Conservation (phyloP, 495 filamentous ascomycete species). For the Copromyces sp. region DNA sequence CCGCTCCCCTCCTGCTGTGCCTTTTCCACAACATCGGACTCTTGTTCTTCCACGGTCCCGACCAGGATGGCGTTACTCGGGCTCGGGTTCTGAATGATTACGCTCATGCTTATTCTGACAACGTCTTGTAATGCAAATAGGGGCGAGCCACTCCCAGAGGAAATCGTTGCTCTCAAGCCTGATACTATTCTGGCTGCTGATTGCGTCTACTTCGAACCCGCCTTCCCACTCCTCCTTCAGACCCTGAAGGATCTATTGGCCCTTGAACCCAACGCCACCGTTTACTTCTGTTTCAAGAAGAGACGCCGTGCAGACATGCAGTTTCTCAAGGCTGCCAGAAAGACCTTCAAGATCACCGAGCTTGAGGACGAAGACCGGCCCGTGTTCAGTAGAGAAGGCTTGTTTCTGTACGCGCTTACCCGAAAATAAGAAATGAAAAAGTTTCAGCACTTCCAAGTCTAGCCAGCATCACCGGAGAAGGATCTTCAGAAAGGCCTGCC, state of each 20-base stretch:
- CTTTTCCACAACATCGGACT: neutral
- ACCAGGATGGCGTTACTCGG: neutral
- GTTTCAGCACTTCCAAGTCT: neutral
- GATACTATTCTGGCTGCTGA: slow-evolving; percentile 86
- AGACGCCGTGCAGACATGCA: slow-evolving; percentile 65
- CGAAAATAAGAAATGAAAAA: slow-evolving; percentile 24
- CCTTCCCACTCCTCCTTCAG: slow-evolving; percentile 74
- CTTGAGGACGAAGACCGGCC: slow-evolving; percentile 51
- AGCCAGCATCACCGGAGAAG: neutral
- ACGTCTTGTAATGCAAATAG: slow-evolving; percentile 19
- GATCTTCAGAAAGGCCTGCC: neutral
- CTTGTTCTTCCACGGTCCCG: neutral
- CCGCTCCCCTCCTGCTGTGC: neutral
- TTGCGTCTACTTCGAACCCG: slow-evolving; percentile 94
- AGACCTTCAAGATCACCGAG: slow-evolving; percentile 52
- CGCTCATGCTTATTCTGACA: slow-evolving; percentile 15
- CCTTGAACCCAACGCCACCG: slow-evolving; percentile 45
- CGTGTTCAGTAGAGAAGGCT: slow-evolving; percentile 48
- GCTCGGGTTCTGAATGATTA: neutral
- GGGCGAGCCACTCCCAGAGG: slow-evolving; percentile 44
- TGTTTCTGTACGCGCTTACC: slow-evolving; percentile 55
- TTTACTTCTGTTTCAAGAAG: slow-evolving; percentile 95
- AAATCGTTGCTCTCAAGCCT: slow-evolving; percentile 41
- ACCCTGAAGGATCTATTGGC: slow-evolving; percentile 59
- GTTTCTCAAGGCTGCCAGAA: slow-evolving; percentile 59